Evolutionary conservation across 441 rosid species (phyloP).

Genomic region (Erodium trifolium): DNA sequence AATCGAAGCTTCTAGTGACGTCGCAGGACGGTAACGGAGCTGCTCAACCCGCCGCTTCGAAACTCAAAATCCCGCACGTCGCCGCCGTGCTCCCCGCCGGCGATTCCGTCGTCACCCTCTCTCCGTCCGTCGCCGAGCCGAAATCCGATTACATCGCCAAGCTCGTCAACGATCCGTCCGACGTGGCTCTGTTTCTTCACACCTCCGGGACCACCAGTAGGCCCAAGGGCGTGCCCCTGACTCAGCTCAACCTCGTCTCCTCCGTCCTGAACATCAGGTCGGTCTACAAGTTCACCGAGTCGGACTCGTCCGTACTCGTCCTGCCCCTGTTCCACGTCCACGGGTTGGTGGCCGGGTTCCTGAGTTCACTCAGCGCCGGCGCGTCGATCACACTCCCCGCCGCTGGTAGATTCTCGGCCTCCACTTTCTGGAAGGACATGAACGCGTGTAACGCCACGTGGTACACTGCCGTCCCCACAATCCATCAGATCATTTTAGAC

Average conservation of each 20-base stretch:
- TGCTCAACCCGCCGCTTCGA: constrained; percentile 62
- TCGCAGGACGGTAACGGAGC: constrained; percentile 42
- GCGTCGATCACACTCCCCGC: constrained; percentile 69
- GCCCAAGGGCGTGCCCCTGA: constrained; percentile 82
- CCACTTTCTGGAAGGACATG: constrained; percentile 82
- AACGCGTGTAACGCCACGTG: constrained; percentile 55
- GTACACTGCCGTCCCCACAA: constrained; percentile 90
- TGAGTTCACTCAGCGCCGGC: constrained; percentile 67
- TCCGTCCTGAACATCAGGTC: constrained; percentile 60
- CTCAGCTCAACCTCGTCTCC: constrained; percentile 63
- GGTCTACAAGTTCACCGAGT: constrained; percentile 55
- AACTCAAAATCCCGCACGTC: constrained; percentile 52
- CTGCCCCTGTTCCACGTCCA: constrained; percentile 77
- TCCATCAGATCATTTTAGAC: constrained; percentile 75
- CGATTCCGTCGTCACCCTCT: constrained; percentile 33
- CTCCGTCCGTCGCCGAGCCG: constrained; percentile 21
- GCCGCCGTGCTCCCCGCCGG: constrained; percentile 36
- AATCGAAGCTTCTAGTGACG: constrained; percentile 57
- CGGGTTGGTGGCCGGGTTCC: constrained; percentile 55
- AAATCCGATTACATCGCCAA: constrained; percentile 10
- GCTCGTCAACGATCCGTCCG: constrained; percentile 45
- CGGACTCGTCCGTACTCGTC: constrained; percentile 70
- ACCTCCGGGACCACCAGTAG: constrained; percentile 87
- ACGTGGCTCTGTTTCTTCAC: constrained; percentile 68
- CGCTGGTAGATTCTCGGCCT: constrained; percentile 74